Base-by-base conservation (phyloP, 257 asterid species). In the Forsythia viridissima region DNA sequence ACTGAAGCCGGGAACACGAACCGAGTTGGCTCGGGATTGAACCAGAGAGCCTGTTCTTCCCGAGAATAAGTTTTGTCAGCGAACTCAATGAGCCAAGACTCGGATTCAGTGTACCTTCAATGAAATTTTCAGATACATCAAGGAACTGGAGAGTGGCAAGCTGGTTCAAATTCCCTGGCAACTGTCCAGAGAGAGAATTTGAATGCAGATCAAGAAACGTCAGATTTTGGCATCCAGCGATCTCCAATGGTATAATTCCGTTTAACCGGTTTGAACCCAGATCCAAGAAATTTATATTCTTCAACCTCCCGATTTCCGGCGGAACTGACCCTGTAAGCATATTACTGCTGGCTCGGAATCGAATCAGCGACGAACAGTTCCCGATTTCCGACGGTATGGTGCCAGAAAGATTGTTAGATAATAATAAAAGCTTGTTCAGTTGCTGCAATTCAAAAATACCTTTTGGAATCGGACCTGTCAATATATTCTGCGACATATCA, bases 181-280 rank as follows among this genome's bases (percentile, higher is more conserved):
- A 78, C 76, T 52, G 80, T 66, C 96, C 97, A 0, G 90, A 77
- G 34, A 92, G 85, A 40, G 92, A 87, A 81, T 91, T 92, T 21
- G 95, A 91, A 84, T 92, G 97, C 76, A 92, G 78, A 76, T 91
- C 97, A 18, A 92, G 90, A 84, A 92, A 92, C 12, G 95, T 87
- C 39, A 92, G 93, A 78, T 92, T 92, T 83, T 69, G 82, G 76
- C 97, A 92, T 2, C 90, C 93, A 7, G 93, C 90, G 40, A 90
- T 83, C 83, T 92, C 95, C 20, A 51, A 52, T 0, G 97, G 95
- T 5, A 91, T 85, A 46, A 76, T 69, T 72, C 97, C 97, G 8
- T 88, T 91, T 30, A 92, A 34, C 70, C 86, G 82, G 74, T 92
- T 92, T 4, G 89, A 87, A 9, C 95, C 95, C 34, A 92, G 87